Conservation (phyloP, 225 moss, liverwort and hornwort genomes). For the Physcomitrellopsis africana region DNA sequence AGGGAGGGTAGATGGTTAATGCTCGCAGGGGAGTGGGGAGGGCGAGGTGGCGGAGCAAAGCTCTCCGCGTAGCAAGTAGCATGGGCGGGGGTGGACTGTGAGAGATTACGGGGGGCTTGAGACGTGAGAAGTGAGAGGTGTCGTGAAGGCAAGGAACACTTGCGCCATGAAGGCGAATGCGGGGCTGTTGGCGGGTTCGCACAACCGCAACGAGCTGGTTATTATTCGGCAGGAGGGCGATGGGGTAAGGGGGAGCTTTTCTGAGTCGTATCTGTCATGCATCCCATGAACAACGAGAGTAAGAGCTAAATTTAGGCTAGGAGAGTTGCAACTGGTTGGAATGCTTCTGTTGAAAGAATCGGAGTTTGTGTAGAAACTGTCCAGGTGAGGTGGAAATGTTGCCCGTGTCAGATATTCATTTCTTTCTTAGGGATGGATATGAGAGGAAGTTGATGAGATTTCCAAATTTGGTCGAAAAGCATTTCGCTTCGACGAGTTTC, state of each 20-base stretch:
- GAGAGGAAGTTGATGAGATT: too few relatives aligned
- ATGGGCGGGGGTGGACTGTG: slow-evolving; percentile 18
- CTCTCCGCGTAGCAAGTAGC: neutral
- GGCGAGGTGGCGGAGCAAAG: neutral
- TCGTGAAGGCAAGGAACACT: neutral
- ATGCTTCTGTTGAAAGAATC: too few relatives aligned
- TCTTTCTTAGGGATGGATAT: too few relatives aligned
- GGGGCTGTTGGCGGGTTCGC: slow-evolving; percentile 64
- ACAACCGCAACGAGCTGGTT: slow-evolving; percentile 62
- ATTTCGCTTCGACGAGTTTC: too few relatives aligned
- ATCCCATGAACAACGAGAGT: neutral
- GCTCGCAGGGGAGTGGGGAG: neutral
- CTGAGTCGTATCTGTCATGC: neutral
- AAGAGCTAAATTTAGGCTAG: too few relatives aligned
- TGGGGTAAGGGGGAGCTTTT: slow-evolving; percentile 35
- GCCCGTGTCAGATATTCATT: too few relatives aligned
- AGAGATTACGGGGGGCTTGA: neutral
- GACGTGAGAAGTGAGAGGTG: neutral
- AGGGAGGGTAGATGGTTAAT: neutral
- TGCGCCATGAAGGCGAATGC: slow-evolving; percentile 60
- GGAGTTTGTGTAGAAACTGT: too few relatives aligned
- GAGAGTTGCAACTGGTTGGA: too few relatives aligned
- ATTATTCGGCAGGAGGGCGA: slow-evolving; percentile 60
- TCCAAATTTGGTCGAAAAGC: too few relatives aligned
- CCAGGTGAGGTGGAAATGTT: too few relatives aligned